phyloP scores from a whole-genome alignment of 768 basidiomycete genomes.

The Auricularia sp. region DNA sequence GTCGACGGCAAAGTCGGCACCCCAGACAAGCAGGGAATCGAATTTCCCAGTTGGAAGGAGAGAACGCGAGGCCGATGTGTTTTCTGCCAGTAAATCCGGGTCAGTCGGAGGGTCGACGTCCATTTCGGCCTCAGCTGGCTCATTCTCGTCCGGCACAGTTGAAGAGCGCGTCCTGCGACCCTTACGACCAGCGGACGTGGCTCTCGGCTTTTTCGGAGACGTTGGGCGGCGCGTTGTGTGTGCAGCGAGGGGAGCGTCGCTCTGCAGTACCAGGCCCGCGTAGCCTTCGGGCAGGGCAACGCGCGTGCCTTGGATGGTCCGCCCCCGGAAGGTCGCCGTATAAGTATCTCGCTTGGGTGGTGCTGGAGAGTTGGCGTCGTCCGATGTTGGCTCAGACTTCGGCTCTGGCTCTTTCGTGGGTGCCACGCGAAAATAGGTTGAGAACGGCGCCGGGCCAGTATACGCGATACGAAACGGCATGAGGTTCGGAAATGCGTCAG shows the following conservation, averaged over 20 bases:
- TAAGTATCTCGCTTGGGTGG: constrained; percentile 26
- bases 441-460: constrained; percentile 60
- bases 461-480: constrained; percentile 79
- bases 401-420: constrained; percentile 14
- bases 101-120: constrained; percentile 15
- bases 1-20: constrained; percentile 60
- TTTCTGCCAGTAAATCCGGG: constrained; percentile 20
- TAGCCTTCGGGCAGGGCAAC: constrained; percentile 58
- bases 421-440: constrained; percentile 58
- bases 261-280: constrained; percentile 48
- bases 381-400: background rate
- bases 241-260: constrained; percentile 8
- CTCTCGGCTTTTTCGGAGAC: background rate
- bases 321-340: constrained; percentile 61
- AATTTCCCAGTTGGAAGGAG: constrained; percentile 47
- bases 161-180: constrained; percentile 2
- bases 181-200: constrained; percentile 4
- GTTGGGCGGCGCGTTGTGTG: constrained; percentile 11
- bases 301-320: constrained; percentile 57
- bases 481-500: constrained; percentile 49
- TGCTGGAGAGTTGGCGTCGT: background rate
- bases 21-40: constrained; percentile 63
- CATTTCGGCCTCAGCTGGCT: constrained; percentile 17
- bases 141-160: constrained; percentile 9
- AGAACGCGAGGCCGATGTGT: constrained; percentile 19